Conservation (phyloP, 306 rosid species). For the Macrotyloma uniflorum region DNA sequence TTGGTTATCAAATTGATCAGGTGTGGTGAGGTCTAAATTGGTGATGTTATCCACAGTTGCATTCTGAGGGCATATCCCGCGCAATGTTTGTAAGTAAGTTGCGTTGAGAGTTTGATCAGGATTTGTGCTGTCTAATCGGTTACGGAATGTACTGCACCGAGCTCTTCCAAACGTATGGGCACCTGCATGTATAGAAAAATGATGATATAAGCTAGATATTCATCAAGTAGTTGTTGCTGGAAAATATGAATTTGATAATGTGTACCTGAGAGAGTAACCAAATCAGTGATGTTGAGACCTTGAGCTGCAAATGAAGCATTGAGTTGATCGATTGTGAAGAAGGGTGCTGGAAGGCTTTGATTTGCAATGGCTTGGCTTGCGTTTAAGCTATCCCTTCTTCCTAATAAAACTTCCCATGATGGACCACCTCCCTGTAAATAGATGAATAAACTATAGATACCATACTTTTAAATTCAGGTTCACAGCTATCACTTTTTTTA, state of each 20-base stretch:
- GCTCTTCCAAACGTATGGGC: constrained; percentile 53
- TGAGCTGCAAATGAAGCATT: background rate
- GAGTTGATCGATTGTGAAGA: background rate
- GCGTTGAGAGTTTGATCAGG: constrained; percentile 39
- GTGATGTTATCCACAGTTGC: background rate
- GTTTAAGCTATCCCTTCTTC: background rate
- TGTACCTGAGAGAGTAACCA: background rate
- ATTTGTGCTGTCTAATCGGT: constrained; percentile 22
- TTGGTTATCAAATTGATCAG: constrained; percentile 21
- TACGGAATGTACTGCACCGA: background rate
- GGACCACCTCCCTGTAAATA: background rate
- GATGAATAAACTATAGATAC: background rate
- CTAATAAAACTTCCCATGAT: background rate
- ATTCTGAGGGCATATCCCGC: constrained; percentile 13
- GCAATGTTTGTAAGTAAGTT: background rate
- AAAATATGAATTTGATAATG: too few relatives aligned
- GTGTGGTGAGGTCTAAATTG: constrained; percentile 35
- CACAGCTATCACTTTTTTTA: background rate
- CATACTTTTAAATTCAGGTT: too few relatives aligned
- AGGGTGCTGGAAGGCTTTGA: background rate
- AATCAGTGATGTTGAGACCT: background rate
- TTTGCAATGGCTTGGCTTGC: background rate
- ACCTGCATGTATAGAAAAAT: constrained; percentile 3
- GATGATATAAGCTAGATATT: background rate
- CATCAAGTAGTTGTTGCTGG: background rate